Evolutionary conservation across 2,329 filamentous ascomycete genomes (phyloP), one percentile per base, ranked within the genome.

Genomic region (Diplocarpon mali): DNA sequence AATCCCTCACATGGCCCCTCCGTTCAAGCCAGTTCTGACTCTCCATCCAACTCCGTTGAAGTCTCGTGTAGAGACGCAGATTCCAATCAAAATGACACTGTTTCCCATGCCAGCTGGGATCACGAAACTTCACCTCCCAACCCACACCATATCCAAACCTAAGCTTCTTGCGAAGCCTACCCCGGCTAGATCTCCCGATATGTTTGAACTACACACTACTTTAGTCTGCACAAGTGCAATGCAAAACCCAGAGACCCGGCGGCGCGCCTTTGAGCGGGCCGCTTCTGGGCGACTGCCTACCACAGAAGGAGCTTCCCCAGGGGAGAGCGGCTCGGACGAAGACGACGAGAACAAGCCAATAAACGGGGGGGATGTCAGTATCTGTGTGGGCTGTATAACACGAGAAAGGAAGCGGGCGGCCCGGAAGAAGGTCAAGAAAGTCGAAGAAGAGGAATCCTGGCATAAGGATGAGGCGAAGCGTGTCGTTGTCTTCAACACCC

Each of bases 1-100:
- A n/a, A 53, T 57, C 44, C 55, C 57, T 20, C 52, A 49, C 9
- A 51, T 56, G 46, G 48, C 48, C 10, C 47, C 39, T 32, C 48
- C 46, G 30, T 55, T 59, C 38, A 62, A 65, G 30, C 67, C 68
- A 16, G 55, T 64, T 40, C 62, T 85, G 32, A 74, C 72, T 11
- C 76, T 85, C 35, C 72, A 80, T 50, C 77, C 79, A 5, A 84
- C 78, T 3, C 82, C 82, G 5, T 62, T 77, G 45, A 96, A 95
- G 65, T 95, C 89, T 13, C 80, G 92, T 16, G 92, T 96, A 14
- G 92, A 98, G 67, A 96, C 92, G 0, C 92, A 96, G 61, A 95
- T 96, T 55, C 85, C 85, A 8, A 86, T 95, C 54, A 82, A 82
- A 57, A 73, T 96, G 64, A 83, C 80, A 0, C 65, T 96, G 32